Conservation (phyloP, 768 basidiomycete genomes). For the Aureoboletus auriporus region DNA sequence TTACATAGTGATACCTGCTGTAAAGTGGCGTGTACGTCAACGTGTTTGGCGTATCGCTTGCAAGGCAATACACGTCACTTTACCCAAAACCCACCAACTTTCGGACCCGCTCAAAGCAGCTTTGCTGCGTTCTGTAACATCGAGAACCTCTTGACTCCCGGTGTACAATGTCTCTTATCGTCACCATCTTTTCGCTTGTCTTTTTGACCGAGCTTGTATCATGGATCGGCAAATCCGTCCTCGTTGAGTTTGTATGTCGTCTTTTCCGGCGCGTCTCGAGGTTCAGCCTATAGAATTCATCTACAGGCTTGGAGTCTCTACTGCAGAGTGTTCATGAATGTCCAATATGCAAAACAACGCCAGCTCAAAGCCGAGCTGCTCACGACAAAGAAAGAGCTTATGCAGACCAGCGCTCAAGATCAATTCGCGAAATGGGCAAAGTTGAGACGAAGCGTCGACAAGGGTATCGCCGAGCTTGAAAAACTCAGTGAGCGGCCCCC, state of each 20-base stretch:
- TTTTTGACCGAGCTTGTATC: slow-evolving; percentile 79
- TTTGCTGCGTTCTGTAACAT: slow-evolving; percentile 4
- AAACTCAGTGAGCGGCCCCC: slow-evolving; percentile 70
- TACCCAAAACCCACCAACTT: neutral
- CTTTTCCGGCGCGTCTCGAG: neutral
- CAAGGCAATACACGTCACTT: neutral
- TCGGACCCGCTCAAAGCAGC: neutral
- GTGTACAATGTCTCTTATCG: slow-evolving; percentile 65
- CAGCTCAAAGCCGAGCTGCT: slow-evolving; percentile 79
- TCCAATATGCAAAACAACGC: slow-evolving; percentile 54
- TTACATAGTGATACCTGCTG: no score
- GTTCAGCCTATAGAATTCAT: slow-evolving; percentile 1
- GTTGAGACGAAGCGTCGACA: slow-evolving; percentile 85
- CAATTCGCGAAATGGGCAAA: slow-evolving; percentile 99
- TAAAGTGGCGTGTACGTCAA: slow-evolving; percentile 6
- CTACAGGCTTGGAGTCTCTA: slow-evolving; percentile 73
- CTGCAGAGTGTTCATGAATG: slow-evolving; percentile 58
- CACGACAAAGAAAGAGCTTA: slow-evolving; percentile 75
- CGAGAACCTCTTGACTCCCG: neutral
- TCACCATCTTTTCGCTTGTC: slow-evolving; percentile 79
- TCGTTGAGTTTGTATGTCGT: slow-evolving; percentile 70
- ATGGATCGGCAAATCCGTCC: slow-evolving; percentile 85
- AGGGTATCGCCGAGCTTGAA: slow-evolving; percentile 86
- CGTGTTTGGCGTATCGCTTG: no score
- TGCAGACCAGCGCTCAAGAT: slow-evolving; percentile 91